Conservation (phyloP, 1,139 yeast genomes). For the Debaryomycetaceae sp. region DNA sequence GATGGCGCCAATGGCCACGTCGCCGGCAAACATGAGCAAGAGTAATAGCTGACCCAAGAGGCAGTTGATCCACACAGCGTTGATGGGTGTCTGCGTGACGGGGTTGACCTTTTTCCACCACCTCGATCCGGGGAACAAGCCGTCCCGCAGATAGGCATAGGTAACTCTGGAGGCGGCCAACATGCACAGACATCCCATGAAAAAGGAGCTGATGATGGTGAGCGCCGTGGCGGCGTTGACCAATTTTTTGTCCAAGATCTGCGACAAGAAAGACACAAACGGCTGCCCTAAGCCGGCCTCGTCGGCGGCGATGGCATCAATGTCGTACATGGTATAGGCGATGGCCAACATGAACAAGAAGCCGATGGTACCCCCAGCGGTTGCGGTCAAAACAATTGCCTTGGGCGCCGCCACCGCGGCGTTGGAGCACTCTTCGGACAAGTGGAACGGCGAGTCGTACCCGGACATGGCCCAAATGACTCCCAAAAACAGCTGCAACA, state of each 20-base stretch:
- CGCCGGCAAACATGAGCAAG: constrained; percentile 63
- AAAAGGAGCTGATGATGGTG: constrained; percentile 55
- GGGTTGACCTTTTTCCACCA: constrained; percentile 51
- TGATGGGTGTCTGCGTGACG: constrained; percentile 60
- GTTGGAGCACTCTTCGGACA: constrained; percentile 67
- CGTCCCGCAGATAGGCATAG: constrained; percentile 67
- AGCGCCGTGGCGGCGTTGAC: constrained; percentile 56
- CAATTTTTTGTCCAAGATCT: constrained; percentile 41
- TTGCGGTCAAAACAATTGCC: constrained; percentile 63
- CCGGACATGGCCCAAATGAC: constrained; percentile 78
- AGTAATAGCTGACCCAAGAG: constrained; percentile 53
- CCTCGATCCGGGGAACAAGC: constrained; percentile 59
- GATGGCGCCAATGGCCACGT: constrained; percentile 66
- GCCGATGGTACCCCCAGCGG: constrained; percentile 58
- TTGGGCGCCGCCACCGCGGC: constrained; percentile 63
- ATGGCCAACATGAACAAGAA: constrained; percentile 62
- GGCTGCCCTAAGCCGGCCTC: constrained; percentile 61
- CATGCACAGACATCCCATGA: constrained; percentile 71
- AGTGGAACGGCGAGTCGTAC: constrained; percentile 70
- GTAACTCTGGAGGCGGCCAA: constrained; percentile 68
- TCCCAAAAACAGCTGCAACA: constrained; percentile 59
- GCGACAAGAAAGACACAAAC: constrained; percentile 54
- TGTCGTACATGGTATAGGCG: constrained; percentile 58
- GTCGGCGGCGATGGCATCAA: constrained; percentile 46
- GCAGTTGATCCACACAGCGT: constrained; percentile 66